phyloP scores from a whole-genome alignment of 257 asterid genomes.

The Jaltomata sinuosa region DNA sequence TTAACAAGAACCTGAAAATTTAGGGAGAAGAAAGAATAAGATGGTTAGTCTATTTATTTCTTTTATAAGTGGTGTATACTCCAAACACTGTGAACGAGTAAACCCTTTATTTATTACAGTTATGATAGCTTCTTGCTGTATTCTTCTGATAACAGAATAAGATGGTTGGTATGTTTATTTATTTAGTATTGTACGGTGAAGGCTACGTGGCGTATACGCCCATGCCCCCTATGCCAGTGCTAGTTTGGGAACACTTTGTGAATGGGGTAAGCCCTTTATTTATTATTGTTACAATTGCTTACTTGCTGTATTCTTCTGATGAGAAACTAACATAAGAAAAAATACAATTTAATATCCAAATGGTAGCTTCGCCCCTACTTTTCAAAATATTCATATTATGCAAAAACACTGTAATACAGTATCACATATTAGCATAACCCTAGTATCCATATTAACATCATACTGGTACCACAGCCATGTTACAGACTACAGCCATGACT shows the following conservation, averaged over 20 bases:
- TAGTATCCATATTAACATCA: neutral
- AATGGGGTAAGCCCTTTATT: neutral
- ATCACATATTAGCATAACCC: neutral
- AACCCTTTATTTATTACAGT: neutral
- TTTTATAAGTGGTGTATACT: neutral
- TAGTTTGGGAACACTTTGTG: neutral
- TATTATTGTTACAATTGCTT: neutral
- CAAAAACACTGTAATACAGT: neutral
- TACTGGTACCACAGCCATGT: neutral
- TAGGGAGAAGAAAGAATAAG: neutral
- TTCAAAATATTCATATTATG: neutral
- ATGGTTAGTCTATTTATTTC: neutral
- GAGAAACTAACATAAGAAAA: neutral
- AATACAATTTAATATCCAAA: neutral
- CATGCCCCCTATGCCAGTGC: neutral
- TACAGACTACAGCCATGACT: neutral
- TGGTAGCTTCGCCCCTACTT: neutral
- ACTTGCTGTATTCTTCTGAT: neutral
- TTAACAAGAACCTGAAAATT: neutral
- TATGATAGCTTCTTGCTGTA: neutral
- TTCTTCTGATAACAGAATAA: neutral
- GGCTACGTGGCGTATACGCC: neutral
- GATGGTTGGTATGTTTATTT: neutral
- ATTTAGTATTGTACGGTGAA: neutral
- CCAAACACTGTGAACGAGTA: neutral